These are phyloP conservation scores for Aureobasidium sp. DNA, from an alignment of 2,329 filamentous ascomycete species.

Conservation along the genomic window DNA sequence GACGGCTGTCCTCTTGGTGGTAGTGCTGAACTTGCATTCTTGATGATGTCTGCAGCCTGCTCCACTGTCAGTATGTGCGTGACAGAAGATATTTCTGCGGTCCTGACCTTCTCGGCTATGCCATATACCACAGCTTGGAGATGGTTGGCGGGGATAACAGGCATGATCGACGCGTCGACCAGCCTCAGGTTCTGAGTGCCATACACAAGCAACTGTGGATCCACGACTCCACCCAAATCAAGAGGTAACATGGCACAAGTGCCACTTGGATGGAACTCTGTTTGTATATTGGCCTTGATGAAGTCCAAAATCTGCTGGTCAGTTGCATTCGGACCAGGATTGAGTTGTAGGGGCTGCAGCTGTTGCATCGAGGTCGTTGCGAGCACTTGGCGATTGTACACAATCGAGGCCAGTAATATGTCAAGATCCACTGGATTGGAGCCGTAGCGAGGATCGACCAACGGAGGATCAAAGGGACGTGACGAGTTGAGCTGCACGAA, in stretches of 20 bases:
- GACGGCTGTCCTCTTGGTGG: neutral
- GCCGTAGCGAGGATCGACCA: constrained; percentile 39
- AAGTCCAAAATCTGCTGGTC: constrained; percentile 24
- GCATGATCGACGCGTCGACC: constrained; percentile 41
- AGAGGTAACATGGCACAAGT: constrained; percentile 46
- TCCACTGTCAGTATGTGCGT: neutral
- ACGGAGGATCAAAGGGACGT: constrained; percentile 33
- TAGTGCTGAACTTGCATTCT: constrained; percentile 22
- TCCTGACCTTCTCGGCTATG: constrained; percentile 34
- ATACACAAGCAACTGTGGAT: constrained; percentile 38
- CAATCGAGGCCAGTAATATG: constrained; percentile 24
- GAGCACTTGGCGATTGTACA: constrained; percentile 26
- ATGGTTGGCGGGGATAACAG: constrained; percentile 36
- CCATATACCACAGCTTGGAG: constrained; percentile 29
- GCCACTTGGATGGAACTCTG: constrained; percentile 45
- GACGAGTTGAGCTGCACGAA: constrained; percentile 29
- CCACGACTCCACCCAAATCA: constrained; percentile 45
- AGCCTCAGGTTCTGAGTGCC: constrained; percentile 40
- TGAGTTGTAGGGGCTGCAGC: constrained; percentile 21
- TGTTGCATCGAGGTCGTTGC: constrained; percentile 21
- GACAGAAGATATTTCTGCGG: neutral
- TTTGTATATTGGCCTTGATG: constrained; percentile 28
- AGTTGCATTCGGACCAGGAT: constrained; percentile 25
- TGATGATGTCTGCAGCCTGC: constrained; percentile 44
- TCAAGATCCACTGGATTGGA: constrained; percentile 37